Percentiles rank a stretch among this genome's conserved stretches.
Conservation (phyloP, 2,329 filamentous ascomycete genomes). For the Thyridium curvatum region DNA sequence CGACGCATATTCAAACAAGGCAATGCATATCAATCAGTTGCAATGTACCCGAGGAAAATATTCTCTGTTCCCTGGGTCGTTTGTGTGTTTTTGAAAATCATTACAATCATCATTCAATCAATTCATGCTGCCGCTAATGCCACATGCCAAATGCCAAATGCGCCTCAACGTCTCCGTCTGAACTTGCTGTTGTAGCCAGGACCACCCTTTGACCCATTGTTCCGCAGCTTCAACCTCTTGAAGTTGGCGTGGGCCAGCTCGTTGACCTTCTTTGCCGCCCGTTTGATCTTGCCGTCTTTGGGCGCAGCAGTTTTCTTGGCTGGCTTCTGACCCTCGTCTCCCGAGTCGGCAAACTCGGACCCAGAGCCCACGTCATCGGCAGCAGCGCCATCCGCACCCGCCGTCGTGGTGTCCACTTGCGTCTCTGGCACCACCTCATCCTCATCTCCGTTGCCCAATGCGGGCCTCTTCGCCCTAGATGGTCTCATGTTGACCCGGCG, state of each 20-base stretch:
- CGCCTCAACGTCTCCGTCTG: slow-evolving; percentile 36
- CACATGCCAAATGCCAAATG: neutral
- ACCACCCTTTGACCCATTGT: slow-evolving; percentile 56
- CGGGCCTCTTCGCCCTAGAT: slow-evolving; percentile 40
- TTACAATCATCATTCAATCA: too few species aligned
- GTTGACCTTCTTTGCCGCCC: slow-evolving; percentile 53
- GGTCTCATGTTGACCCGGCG: slow-evolving; percentile 59
- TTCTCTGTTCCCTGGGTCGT: too few species aligned
- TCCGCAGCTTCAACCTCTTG: slow-evolving; percentile 57
- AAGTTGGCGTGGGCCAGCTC: slow-evolving; percentile 62
- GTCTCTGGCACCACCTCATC: slow-evolving; percentile 34
- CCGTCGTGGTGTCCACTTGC: slow-evolving; percentile 20
- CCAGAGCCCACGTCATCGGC: slow-evolving; percentile 28
- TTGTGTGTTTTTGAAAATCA: too few species aligned
- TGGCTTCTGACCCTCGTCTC: slow-evolving; percentile 22
- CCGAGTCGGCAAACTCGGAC: slow-evolving; percentile 29
- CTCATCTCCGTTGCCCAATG: slow-evolving; percentile 26
- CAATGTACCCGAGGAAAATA: too few species aligned
- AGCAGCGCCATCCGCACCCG: slow-evolving; percentile 15
- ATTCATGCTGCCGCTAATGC: too few species aligned
- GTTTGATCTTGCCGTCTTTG: slow-evolving; percentile 28
- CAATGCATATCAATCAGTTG: too few species aligned
- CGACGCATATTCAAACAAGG: too few species aligned
- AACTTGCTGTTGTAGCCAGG: slow-evolving; percentile 52
- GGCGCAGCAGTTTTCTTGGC: slow-evolving; percentile 4